Evolutionary conservation across 192 early-diverging fungal species (phyloP).

Genomic region (Coemansia sp.): DNA sequence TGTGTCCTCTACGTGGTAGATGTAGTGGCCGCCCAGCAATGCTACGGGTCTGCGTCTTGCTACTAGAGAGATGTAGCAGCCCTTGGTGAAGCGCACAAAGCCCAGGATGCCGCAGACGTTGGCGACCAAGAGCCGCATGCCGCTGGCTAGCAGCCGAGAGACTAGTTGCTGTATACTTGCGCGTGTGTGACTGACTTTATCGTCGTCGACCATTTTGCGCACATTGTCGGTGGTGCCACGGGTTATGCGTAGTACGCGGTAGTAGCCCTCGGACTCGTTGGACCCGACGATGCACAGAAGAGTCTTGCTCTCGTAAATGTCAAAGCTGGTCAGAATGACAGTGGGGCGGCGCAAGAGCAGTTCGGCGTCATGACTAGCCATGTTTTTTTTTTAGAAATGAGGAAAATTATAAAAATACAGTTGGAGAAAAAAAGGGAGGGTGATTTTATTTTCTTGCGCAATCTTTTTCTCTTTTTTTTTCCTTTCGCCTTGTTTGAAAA

Average conservation of each 20-base stretch:
- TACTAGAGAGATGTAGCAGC: slow-evolving; percentile 89
- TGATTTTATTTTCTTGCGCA: neutral
- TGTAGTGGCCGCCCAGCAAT: slow-evolving; percentile 90
- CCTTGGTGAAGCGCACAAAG: slow-evolving; percentile 90
- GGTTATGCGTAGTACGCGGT: slow-evolving; percentile 88
- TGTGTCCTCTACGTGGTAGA: slow-evolving; percentile 96
- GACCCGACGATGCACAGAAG: slow-evolving; percentile 86
- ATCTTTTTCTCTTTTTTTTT: neutral
- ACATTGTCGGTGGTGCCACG: slow-evolving; percentile 65
- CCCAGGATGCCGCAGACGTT: slow-evolving; percentile 57
- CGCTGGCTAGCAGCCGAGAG: slow-evolving; percentile 78
- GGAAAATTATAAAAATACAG: neutral
- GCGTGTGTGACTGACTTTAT: slow-evolving; percentile 70
- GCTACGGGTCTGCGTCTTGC: slow-evolving; percentile 86
- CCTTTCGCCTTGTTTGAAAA: neutral
- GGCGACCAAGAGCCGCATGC: slow-evolving; percentile 41
- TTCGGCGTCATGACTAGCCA: slow-evolving; percentile 18
- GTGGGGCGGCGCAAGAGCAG: slow-evolving; percentile 23
- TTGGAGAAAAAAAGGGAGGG: neutral
- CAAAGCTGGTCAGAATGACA: slow-evolving; percentile 70
- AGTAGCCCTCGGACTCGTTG: slow-evolving; percentile 73
- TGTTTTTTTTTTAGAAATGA: neutral
- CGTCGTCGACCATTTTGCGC: slow-evolving; percentile 79
- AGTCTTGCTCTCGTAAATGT: slow-evolving; percentile 88
- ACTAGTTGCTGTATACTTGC: slow-evolving; percentile 74